Evolutionary conservation across 805 yeast species (phyloP), one percentile per base, ranked within the genome.

Genomic region (Pichia deserticola): DNA sequence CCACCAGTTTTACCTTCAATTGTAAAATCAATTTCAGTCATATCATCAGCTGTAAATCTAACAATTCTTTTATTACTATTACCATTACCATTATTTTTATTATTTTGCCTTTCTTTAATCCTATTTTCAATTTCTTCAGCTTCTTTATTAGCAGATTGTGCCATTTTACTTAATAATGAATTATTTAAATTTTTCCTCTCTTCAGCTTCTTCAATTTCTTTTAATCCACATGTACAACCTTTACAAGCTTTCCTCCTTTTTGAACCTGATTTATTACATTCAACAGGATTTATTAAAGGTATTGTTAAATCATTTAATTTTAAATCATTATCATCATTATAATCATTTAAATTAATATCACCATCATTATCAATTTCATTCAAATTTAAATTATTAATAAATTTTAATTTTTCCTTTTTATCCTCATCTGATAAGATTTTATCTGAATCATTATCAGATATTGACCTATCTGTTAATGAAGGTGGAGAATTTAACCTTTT

Each of bases 1-100:
- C 97, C 97, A 35, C 97, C 97, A 11, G 95, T 85, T 62, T 92
- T 92, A 39, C 98, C 98, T 56, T 90, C 89, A n/a, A 90, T 81
- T 0, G 99, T 92, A 70, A 92, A 92, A 64, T 92, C 98, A 49
- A 92, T 81, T 64, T 92, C 99, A 4, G 95, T 78, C 60, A 89
- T 72, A 45, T 92, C 97, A 48, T 82, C 81, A 12, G 75, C 72
- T 29, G 73, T 67, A 52, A 86, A 80, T 59, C 77, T 71, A 9
- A 86, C 73, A 20, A 57, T 49, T 10, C 51, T 54, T 34, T 49
- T 54, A 10, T 30, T 39, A 10, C n/a, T 28, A 9, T 51, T 54
- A 48, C 45, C 49, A 46, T 55, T 52, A 48, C 50, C 39, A 25
- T 49, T 48, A 29, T 51, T 32, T 8, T 45, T 47, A 5, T 54